A percentile compares a stretch with the other conserved stretches of the same genome.
Conservation (phyloP, 208 protist species). For the Jaenimonas drosophilae region DNA sequence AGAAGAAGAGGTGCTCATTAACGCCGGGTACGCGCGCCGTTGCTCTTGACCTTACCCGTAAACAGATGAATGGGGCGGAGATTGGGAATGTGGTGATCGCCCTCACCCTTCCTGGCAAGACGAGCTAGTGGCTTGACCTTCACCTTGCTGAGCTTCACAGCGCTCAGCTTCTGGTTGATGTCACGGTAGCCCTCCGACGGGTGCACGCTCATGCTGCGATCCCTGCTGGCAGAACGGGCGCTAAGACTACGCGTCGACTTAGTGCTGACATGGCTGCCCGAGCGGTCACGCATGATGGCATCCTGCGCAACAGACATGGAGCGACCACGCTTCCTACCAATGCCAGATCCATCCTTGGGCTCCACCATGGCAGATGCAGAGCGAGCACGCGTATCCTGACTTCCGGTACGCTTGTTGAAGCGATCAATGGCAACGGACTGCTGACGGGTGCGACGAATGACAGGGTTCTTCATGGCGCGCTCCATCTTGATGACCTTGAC, state of each 20-base stretch:
- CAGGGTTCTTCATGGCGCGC: slow-evolving; percentile 82
- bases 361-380: slow-evolving; percentile 23
- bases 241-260: slow-evolving; percentile 78
- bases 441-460: slow-evolving; percentile 71
- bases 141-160: slow-evolving; percentile 83
- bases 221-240: slow-evolving; percentile 41
- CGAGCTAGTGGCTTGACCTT: slow-evolving; percentile 55
- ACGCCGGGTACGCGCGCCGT: slow-evolving; percentile 73
- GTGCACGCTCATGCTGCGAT: slow-evolving; percentile 69
- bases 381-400: slow-evolving; percentile 33
- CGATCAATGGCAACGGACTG: slow-evolving; percentile 68
- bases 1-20: slow-evolving; percentile 14
- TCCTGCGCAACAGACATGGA: slow-evolving; percentile 79
- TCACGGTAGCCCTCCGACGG: slow-evolving; percentile 82
- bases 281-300: slow-evolving; percentile 66
- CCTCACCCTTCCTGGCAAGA: slow-evolving; percentile 88
- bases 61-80: slow-evolving; percentile 97
- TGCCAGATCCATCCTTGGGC: slow-evolving; percentile 5
- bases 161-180: slow-evolving; percentile 84
- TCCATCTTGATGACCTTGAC: slow-evolving; percentile 86
- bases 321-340: slow-evolving; percentile 47
- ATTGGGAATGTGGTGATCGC: slow-evolving; percentile 91
- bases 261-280: slow-evolving; percentile 71
- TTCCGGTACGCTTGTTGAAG: slow-evolving; percentile 85
- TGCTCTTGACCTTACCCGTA: slow-evolving; percentile 96